Base-by-base conservation (phyloP, 2,329 filamentous ascomycete genomes). In the Amylocarpus encephaloides region DNA sequence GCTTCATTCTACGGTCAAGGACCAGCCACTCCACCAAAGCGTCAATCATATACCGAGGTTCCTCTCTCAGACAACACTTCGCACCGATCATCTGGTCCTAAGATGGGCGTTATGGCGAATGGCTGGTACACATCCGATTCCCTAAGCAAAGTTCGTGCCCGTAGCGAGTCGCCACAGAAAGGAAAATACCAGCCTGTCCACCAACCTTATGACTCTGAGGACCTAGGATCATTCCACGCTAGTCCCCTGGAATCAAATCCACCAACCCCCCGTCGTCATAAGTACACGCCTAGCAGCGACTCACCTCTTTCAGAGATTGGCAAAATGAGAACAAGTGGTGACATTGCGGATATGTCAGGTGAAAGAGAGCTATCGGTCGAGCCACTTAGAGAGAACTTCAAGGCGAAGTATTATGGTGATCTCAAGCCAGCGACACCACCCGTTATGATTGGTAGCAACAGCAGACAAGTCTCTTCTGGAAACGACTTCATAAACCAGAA, bases 371-470 rank as follows among this genome's bases (percentile, higher is more conserved):
- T 51, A 10, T 50, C 43, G n/a, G n/a, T 36, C 45, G 60, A 45
- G 29, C 61, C 13, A 64, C 63, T 41, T 15, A 34, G 36, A 45
- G 49, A 53, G 42, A 48, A 48, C 13, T 80, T 81, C 62, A 77
- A 71, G 60, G 65, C 75, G 9, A 78, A 77, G 62, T 73, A 76
- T n/a, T 83, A 84, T 56, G 78, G 78, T n/a, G 73, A 77, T 43
- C 68, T 83, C 41, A 75, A 72, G 59, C 62, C 74, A 3, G 73
- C 68, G 1, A 78, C 76, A 5, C 76, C 77, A 26, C 80, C 79
- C 0, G 63, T 80, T 12, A 71, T 79, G 56, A 62, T 82, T 11
- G 76, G 74, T 6, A 55, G 40, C 13, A 46, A 47, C 2, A 51
- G 52, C 10, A 60, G 79, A 42, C 79, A 83, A 62, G 71, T 82